Evolutionary conservation across 75 land plant genomes (phyloP), one percentile per base, ranked within the genome.

Genomic region (Isoetes taiwanensis): DNA sequence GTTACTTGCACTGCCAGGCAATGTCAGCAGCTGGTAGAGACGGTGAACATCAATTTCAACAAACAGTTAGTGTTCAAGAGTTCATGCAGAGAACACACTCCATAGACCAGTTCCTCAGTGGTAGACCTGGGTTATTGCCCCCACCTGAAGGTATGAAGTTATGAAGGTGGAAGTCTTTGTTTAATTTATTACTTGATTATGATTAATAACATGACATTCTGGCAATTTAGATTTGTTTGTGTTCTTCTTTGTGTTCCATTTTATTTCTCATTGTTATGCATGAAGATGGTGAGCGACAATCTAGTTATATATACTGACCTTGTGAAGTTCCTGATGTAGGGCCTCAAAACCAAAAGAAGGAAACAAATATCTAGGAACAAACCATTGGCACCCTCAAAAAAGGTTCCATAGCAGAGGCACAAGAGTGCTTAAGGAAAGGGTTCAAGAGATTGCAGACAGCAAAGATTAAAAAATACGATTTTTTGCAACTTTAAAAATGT

Each of bases 371-470:
- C 91, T 35, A 74, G 75, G 54, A 64, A 77, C 48, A 85, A 82
- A 62, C 91, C 91, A 31, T 73, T 89, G 54, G 93, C 96, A 4
- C 96, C 96, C 37, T 89, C 96, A 35, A 89, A 89, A n/a, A 75
- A 74, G 91, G 54, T 71, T 89, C 30, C 67, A 91, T 14, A 68
- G 79, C n/a, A 14, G 96, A 89, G 48, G 96, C 96, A 10, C 96
- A 89, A 79, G 96, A 52, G 91, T 89, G 16, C 79, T 89, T 28
- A 89, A 85, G 72, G 91, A 89, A 34, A 75, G 79, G 53, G 96
- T 89, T 50, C 96, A 89, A 61, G 96, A 85, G 42, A 89, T 89
- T 65, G 96, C 96, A 12, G 96, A 89, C 57, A 82, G 84, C 54
- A 85, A 89, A 57, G 91, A 87, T 11, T 71, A 85, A 58, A 89